A percentile compares a stretch with the other conserved stretches of the same genome.
Conservation (phyloP, 106 monocot genomes). For the Alisma plantagoaquatica region DNA sequence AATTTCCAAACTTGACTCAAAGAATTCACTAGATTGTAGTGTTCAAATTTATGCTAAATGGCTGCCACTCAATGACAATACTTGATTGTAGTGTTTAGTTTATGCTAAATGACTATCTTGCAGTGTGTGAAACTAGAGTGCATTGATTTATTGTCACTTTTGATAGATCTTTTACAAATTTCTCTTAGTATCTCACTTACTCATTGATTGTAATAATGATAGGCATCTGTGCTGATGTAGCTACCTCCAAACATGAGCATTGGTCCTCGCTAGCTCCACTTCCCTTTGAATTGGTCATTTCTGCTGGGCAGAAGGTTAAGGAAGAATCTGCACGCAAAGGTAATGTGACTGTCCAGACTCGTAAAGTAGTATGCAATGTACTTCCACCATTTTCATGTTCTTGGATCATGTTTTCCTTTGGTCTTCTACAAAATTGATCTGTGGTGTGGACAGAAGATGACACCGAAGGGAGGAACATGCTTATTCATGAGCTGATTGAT, state of each 20-base stretch:
- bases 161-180: background rate
- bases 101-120: too few relatives aligned
- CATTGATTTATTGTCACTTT: too few relatives aligned
- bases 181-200: slow-evolving; percentile 9
- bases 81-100: background rate
- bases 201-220: too few relatives aligned
- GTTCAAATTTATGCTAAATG: too few relatives aligned
- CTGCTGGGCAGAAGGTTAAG: slow-evolving; percentile 87
- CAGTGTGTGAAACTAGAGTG: too few relatives aligned
- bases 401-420: background rate
- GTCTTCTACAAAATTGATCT: background rate
- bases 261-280: slow-evolving; percentile 97
- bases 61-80: too few relatives aligned
- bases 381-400: background rate
- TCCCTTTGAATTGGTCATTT: slow-evolving; percentile 79
- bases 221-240: slow-evolving; percentile 80
- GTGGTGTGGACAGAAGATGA: slow-evolving; percentile 22
- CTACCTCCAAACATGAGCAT: slow-evolving; percentile 74
- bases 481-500: slow-evolving; percentile 54
- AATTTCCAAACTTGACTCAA: background rate
- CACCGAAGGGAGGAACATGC: slow-evolving; percentile 30
- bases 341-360: slow-evolving; percentile 12
- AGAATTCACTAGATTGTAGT: background rate
- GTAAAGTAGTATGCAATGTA: background rate
- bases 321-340: slow-evolving; percentile 56